These are phyloP conservation scores for Tulasnella sp. DNA, from an alignment of 768 basidiomycete genomes.

Conservation along the genomic window DNA sequence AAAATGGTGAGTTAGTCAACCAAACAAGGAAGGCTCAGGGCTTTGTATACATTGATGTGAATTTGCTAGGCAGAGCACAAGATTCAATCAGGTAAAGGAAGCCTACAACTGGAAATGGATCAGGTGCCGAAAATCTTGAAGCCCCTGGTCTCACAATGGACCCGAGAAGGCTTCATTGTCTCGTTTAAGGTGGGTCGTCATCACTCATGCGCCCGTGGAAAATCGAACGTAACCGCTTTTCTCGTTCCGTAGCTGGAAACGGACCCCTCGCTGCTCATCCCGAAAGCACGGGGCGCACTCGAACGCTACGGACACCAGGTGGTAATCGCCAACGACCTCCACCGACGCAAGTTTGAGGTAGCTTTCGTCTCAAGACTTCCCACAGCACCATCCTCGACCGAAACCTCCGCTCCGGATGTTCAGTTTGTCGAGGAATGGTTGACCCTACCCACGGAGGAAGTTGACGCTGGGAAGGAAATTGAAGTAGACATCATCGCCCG, in stretches of 20 bases:
- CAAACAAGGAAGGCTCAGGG: no score
- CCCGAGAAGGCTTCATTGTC: slow-evolving; percentile 81
- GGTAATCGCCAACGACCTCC: slow-evolving; percentile 95
- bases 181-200: slow-evolving; percentile 81
- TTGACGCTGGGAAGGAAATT: slow-evolving; percentile 66
- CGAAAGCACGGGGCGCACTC: slow-evolving; percentile 83
- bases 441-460: slow-evolving; percentile 35
- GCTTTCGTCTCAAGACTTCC: slow-evolving; percentile 69
- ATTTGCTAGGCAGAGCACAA: slow-evolving; percentile 83
- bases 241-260: slow-evolving; percentile 76
- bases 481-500: slow-evolving; percentile 86
- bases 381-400: slow-evolving; percentile 22
- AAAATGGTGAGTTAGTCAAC: slow-evolving; percentile 62
- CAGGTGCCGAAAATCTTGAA: slow-evolving; percentile 96
- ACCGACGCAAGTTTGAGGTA: slow-evolving; percentile 85
- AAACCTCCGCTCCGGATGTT: slow-evolving; percentile 2
- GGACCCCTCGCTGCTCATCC: slow-evolving; percentile 73
- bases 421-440: slow-evolving; percentile 41
- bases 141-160: slow-evolving; percentile 93
- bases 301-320: slow-evolving; percentile 96
- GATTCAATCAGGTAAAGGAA: slow-evolving; percentile 95
- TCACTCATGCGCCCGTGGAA: background rate
- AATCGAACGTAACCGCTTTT: background rate
- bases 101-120: slow-evolving; percentile 94
- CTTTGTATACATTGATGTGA: background rate